Evolutionary conservation across 352 stramenopile genomes (phyloP).

Genomic region (Phytophthora tentaculata): DNA sequence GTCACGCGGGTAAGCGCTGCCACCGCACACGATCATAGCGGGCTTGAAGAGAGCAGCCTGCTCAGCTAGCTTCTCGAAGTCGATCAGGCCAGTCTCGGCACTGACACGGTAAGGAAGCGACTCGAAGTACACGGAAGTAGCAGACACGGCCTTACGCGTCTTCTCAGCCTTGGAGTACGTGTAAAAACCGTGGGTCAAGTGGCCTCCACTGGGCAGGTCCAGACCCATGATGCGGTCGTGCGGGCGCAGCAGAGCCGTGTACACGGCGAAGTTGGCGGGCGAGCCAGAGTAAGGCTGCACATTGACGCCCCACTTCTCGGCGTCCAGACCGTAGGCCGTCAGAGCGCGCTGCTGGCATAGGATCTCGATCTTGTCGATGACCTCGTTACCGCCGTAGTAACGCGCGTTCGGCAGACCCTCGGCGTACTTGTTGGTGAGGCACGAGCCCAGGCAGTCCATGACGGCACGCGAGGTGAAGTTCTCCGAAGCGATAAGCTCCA

Average conservation of each 20-base stretch:
- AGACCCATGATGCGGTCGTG: conserved; percentile 99
- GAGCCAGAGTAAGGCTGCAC: conserved; percentile 98
- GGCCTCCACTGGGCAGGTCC: conserved; percentile 97
- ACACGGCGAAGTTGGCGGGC: conserved; percentile 99
- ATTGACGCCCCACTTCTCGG: conserved; percentile 98
- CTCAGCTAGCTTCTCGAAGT: conserved; percentile 96
- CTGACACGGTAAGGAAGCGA: conserved; percentile 97
- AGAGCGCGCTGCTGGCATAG: conserved; percentile 96
- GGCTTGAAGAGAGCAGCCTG: conserved; percentile 97
- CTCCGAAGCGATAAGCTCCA: conserved; percentile 99
- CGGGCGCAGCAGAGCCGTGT: conserved; percentile 96
- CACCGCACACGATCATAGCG: conserved; percentile 97
- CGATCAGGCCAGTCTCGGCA: conserved; percentile 95
- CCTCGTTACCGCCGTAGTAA: conserved; percentile 99
- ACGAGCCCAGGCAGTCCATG: conserved; percentile 98
- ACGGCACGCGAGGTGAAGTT: conserved; percentile 99
- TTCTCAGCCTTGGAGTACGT: conserved; percentile 97
- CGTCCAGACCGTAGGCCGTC: conserved; percentile 93
- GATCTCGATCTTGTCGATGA: conserved; percentile 97
- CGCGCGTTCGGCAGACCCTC: conserved; percentile 95
- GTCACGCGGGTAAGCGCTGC: conserved; percentile 98
- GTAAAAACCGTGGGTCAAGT: conserved; percentile 99
- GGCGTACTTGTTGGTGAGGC: conserved; percentile 99
- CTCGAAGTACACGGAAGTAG: conserved; percentile 99
- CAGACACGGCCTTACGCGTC: conserved; percentile 97